Evolutionary conservation across 257 asterid genomes (phyloP).

Genomic region (Knoxia roxburghii): DNA sequence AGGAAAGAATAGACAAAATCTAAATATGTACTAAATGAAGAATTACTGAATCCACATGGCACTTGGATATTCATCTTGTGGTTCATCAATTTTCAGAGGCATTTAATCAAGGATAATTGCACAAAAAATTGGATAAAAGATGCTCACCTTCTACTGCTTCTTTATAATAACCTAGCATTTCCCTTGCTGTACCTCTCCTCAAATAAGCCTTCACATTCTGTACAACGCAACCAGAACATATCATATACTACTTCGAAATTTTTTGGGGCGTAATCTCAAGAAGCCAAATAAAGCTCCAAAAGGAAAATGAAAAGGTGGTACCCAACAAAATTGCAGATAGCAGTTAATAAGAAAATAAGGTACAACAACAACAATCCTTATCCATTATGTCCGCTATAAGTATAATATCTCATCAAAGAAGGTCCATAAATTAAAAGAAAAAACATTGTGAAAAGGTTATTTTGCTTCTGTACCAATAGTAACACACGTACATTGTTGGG

Average conservation of each 20-base stretch:
- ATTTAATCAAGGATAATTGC: background rate
- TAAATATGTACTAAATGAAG: background rate
- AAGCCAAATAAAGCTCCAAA: no score
- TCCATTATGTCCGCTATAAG: no score
- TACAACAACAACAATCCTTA: no score
- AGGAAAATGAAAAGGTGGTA: background rate
- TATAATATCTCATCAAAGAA: no score
- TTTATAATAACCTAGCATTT: conserved; percentile 71
- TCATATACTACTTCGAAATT: background rate
- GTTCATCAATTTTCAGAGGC: background rate
- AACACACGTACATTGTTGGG: background rate
- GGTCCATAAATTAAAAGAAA: no score
- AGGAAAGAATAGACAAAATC: background rate
- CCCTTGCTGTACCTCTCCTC: conserved; percentile 90
- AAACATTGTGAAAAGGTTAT: background rate
- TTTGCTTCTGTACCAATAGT: background rate
- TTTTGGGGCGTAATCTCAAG: background rate
- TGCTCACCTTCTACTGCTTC: conserved; percentile 80
- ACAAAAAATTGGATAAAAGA: background rate
- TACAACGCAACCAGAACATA: conserved; percentile 6
- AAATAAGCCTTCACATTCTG: conserved; percentile 89
- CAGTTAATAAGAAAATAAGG: background rate
- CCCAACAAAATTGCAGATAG: background rate
- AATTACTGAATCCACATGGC: background rate
- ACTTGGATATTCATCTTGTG: background rate